These are phyloP conservation scores for Citrullus colocynthis DNA, from an alignment of 306 rosid genomes.

Conservation along the genomic window DNA sequence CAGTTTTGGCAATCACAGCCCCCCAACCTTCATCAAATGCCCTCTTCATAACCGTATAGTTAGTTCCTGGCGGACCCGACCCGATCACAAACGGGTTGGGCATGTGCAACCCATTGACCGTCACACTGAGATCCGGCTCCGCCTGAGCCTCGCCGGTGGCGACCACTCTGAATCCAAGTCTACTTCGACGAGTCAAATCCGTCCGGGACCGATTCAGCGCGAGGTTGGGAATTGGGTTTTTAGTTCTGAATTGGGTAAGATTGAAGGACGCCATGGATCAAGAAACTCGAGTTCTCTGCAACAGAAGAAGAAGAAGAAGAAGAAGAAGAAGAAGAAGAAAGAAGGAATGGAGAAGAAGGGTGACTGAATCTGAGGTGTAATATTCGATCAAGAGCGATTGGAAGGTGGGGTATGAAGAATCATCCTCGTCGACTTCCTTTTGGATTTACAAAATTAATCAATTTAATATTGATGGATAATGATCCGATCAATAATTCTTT, in stretches of 20 bases:
- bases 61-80: slow-evolving; percentile 99
- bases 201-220: slow-evolving; percentile 18
- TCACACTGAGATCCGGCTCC: slow-evolving; percentile 90
- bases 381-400: background rate
- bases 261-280: slow-evolving; percentile 60
- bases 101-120: slow-evolving; percentile 71
- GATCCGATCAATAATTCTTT: background rate
- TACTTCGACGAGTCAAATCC: slow-evolving; percentile 21
- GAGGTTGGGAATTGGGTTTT: slow-evolving; percentile 40
- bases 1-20: slow-evolving; percentile 95
- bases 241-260: slow-evolving; percentile 39
- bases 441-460: background rate
- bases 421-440: background rate
- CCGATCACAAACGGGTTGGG: slow-evolving; percentile 93
- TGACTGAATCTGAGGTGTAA: background rate
- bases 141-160: slow-evolving; percentile 45
- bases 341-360: background rate
- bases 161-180: slow-evolving; percentile 52
- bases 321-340: background rate
- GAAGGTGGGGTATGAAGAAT: slow-evolving; percentile 2
- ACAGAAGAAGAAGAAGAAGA: slow-evolving; percentile 3
- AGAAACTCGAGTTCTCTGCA: background rate
- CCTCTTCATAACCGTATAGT: slow-evolving; percentile 93
- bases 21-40: slow-evolving; percentile 99
- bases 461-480: background rate